A percentile compares a stretch with the other conserved stretches of the same genome.
Evolutionary conservation across 768 basidiomycete species (phyloP).

Genomic region (Pleurotus sapidus): DNA sequence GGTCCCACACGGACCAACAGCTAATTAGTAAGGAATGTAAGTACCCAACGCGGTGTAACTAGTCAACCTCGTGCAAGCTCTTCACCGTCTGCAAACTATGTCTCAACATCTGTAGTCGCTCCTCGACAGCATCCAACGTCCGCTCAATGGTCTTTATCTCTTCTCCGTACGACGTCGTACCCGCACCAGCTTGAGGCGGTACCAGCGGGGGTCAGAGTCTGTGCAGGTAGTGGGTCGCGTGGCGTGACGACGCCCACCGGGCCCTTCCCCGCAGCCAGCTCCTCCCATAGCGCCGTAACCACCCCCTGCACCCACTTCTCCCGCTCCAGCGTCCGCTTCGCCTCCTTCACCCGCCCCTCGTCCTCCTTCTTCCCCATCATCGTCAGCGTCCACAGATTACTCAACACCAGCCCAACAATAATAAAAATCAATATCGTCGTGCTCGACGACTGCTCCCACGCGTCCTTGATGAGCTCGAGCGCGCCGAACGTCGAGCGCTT

Average conservation of each 20-base stretch:
- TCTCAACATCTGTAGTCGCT: constrained; percentile 47
- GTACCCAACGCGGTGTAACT: neutral
- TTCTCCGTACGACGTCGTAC: constrained; percentile 25
- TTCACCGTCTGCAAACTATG: constrained; percentile 30
- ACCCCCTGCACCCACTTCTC: constrained; percentile 76
- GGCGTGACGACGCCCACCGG: constrained; percentile 4
- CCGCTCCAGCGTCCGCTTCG: constrained; percentile 59
- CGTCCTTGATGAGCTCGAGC: constrained; percentile 74
- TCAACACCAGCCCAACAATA: constrained; percentile 69
- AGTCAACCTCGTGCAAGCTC: constrained; percentile 1
- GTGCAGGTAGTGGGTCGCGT: neutral
- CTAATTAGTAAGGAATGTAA: neutral
- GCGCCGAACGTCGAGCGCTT: constrained; percentile 67
- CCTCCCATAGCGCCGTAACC: constrained; percentile 70
- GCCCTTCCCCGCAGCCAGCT: constrained; percentile 49
- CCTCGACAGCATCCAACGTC: constrained; percentile 57
- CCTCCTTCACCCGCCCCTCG: constrained; percentile 46
- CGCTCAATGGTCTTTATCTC: constrained; percentile 46
- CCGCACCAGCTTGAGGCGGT: constrained; percentile 8
- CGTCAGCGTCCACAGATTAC: constrained; percentile 68
- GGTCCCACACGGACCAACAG: too few relatives aligned
- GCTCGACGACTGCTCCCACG: constrained; percentile 74
- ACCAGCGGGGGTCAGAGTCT: neutral
- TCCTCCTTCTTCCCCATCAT: constrained; percentile 37
- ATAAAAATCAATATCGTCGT: constrained; percentile 73